Base-by-base conservation (phyloP, 108 stramenopile genomes). In the Chaetoceros muelleri region DNA sequence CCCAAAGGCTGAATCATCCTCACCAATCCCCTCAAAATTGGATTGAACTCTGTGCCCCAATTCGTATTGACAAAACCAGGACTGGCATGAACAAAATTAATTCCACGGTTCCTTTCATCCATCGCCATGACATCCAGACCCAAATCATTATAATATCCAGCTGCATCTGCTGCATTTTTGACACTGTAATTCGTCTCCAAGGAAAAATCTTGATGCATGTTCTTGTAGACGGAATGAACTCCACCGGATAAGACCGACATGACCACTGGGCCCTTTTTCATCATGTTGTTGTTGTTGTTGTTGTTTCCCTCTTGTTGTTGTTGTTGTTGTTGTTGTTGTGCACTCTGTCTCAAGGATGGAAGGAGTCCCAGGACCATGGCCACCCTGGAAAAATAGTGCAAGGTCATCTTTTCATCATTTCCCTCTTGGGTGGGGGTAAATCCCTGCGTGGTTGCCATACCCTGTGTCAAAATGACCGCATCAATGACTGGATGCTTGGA, bases 401-500 rank as follows among this genome's bases (percentile, higher is more conserved):
- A 48, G 13, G 71, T 67, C 28, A 83, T 28, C 50, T 83, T 83
- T 52, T 78, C 47, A 69, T 83, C 81, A 7, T 72, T 70, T 18
- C 78, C 81, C 31, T 83, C 78, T 8, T 19, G 24, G 21, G 81
- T 83, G 0, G 72, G 72, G 10, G 77, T 82, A 65, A 55, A 71
- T 23, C 58, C 59, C 45, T 79, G 75, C 17, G 58, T 58, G 0
- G 81, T 78, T 22, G 78, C 81, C 77, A 83, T 83, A 2, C 81
- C 81, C 67, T 83, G 81, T 1, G 81, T 75, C 73, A 79, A 70
- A 1, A 83, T 65, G 23, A 83, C 46, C n/a, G 68, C 69, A 67
- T 72, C 79, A 28, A 76, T 64, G 17, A 55, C 55, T 1, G 52
- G 44, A 25, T 62, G 22, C 40, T 61, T 58, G 17, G 28, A 53